phyloP scores from a whole-genome alignment of 305 asterid species.

The Galium porrigens region DNA sequence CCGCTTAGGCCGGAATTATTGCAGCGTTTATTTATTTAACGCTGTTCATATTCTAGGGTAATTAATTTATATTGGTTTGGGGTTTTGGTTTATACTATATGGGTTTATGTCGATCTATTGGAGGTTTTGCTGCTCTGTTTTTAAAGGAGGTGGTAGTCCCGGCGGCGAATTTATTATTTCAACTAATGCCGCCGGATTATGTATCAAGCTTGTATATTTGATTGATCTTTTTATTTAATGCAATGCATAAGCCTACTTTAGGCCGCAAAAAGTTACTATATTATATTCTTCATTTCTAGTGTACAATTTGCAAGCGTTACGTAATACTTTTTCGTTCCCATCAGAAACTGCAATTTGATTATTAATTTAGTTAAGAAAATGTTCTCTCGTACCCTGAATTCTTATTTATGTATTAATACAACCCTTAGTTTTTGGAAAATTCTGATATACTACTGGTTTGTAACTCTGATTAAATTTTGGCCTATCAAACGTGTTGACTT shows the following conservation, averaged over 20 bases:
- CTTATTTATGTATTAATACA: no score
- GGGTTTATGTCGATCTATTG: neutral
- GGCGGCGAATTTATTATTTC: slow-evolving; percentile 20
- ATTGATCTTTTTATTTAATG: slow-evolving; percentile 18
- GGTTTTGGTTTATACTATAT: neutral
- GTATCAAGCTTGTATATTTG: slow-evolving; percentile 21
- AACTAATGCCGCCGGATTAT: slow-evolving; percentile 19
- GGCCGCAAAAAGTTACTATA: slow-evolving; percentile 15
- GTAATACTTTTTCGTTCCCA: no score
- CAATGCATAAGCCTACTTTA: slow-evolving; percentile 19
- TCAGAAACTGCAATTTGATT: no score
- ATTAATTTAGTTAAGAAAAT: no score
- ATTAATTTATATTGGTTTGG: neutral
- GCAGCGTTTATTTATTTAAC: neutral
- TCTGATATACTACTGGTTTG: no score
- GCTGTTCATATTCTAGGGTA: neutral
- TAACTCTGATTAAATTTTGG: no score
- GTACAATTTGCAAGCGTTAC: no score
- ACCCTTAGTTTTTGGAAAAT: no score
- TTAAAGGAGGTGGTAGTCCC: neutral
- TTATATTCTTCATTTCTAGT: neutral
- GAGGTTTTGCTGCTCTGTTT: slow-evolving; percentile 1
- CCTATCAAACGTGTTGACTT: no score
- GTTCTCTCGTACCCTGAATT: no score
- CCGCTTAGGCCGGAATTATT: slow-evolving; percentile 40